Evolutionary conservation across 148 eudicot genomes (phyloP), one percentile per base, ranked within the genome.

Genomic region (Agrostemma githago): DNA sequence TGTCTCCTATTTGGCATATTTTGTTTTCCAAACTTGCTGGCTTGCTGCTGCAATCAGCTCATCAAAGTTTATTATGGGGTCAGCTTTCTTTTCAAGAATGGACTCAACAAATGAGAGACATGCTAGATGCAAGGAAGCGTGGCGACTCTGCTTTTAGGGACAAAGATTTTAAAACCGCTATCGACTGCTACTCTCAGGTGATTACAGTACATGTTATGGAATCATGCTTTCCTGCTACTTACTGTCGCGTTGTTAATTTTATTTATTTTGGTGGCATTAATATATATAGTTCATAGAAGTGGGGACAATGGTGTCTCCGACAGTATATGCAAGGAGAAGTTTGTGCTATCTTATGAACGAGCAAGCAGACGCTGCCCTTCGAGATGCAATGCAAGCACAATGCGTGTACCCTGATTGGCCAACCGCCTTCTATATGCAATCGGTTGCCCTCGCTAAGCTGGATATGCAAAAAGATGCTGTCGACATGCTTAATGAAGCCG

Each of bases 331-430:
- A 4, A 80, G 97, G 40, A 78, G 97, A 70, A 89, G 95, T 71
- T 78, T 89, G 38, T 92, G 97, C 77, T 84, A 89, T 74, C 90
- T 92, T 10, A 82, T 92, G 78, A 86, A 85, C 68, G 95, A 90
- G 72, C 95, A 88, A 75, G 85, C 92, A 4, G 92, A 88, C 68
- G 88, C 86, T 44, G 92, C 92, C 40, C 81, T 88, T 26, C 78
- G 97, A 74, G 97, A 92, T 69, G 95, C 97, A 74, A 92, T 92
- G 97, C 97, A 92, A 79, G 97, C 97, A 15, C 97, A 92, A 72
- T 81, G 85, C 26, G 89, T 92, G 60, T 62, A 84, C 70, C 91
- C 97, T 15, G 97, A 89, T 75, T 92, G 97, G 97, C 82, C 97
- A 0, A 90, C 90, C 0, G 92, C 97, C 19, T 92, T 92, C 75